Conservation (phyloP, 2,329 filamentous ascomycete genomes). For the Colletotrichum coccodes region DNA sequence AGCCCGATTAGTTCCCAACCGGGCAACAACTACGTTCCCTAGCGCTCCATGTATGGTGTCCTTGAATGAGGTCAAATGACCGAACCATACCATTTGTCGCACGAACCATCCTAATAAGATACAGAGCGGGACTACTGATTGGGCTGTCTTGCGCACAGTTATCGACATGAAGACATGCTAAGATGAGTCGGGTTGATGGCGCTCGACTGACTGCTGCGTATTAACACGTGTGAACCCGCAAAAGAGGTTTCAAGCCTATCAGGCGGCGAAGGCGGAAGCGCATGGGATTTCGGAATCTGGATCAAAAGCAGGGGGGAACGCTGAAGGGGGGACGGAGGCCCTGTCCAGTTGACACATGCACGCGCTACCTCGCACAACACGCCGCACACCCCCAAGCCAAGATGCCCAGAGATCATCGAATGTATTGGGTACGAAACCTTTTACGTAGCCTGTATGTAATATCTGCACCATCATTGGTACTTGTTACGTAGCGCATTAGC, state of each 20-base stretch:
- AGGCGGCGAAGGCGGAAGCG: background rate
- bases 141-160: background rate
- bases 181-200: background rate
- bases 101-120: background rate
- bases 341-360: conserved; percentile 15
- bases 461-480: background rate
- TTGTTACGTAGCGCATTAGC: conserved; percentile 8
- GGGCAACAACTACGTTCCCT: background rate
- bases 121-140: background rate
- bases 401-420: background rate
- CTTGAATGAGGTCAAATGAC: background rate
- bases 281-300: background rate
- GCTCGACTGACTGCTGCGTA: background rate
- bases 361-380: background rate
- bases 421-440: conserved; percentile 6
- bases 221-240: background rate
- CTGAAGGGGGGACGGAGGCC: background rate
- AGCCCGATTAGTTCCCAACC: background rate
- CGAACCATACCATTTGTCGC: background rate
- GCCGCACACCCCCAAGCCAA: background rate
- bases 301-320: background rate
- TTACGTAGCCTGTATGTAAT: conserved; percentile 19
- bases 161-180: background rate
- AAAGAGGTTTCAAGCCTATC: background rate
- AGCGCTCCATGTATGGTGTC: background rate